Percentiles rank a stretch among this genome's conserved stretches.
These are phyloP conservation scores for Chamaecrista fasciculata DNA, from an alignment of 306 rosid genomes.

Conservation along the genomic window DNA sequence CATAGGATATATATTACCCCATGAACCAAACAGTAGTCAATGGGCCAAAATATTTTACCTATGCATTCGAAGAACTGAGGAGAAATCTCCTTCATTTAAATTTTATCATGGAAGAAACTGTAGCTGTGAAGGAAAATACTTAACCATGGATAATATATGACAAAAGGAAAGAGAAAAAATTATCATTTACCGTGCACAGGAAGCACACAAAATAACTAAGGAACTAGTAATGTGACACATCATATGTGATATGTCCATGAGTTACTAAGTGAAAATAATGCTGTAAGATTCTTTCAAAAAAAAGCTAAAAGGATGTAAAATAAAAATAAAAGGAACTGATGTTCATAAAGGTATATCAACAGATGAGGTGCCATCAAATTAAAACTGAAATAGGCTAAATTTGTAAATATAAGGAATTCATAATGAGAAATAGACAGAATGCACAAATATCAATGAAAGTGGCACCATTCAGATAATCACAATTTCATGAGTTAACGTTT, in stretches of 20 bases:
- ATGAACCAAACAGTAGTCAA: neutral
- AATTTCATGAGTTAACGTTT: constrained; percentile 11
- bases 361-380: constrained; percentile 4
- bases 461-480: neutral
- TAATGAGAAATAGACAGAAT: neutral
- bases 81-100: neutral
- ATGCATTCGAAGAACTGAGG: neutral
- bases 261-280: neutral
- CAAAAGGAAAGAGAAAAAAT: neutral
- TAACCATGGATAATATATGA: neutral
- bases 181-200: neutral
- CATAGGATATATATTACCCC: neutral
- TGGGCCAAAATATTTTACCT: neutral
- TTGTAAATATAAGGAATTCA: neutral
- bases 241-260: neutral
- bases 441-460: constrained; percentile 3
- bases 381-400: constrained; percentile 10
- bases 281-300: neutral
- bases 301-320: neutral
- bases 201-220: neutral
- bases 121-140: neutral
- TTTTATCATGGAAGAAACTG: neutral
- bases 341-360: constrained; percentile 4
- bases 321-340: constrained; percentile 11
- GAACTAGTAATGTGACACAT: neutral